Conservation (phyloP, 2,329 filamentous ascomycete genomes). For the Apiospora rasikravindrae region DNA sequence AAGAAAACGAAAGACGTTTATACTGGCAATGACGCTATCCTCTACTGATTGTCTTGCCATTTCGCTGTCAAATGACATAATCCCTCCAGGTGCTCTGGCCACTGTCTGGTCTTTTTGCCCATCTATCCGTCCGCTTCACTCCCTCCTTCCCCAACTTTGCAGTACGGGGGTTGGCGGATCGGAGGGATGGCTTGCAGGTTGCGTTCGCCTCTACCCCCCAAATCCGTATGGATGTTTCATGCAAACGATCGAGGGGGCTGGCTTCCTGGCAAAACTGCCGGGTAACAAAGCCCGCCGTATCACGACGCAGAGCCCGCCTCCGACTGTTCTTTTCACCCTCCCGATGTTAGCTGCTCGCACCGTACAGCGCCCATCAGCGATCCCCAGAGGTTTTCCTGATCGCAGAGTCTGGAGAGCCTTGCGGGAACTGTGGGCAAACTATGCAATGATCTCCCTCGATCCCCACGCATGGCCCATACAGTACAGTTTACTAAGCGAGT, state of each 20-base stretch:
- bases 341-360: not conserved
- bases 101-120: not conserved
- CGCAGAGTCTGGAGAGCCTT: not conserved
- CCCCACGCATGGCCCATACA: not conserved
- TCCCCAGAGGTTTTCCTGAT: not conserved
- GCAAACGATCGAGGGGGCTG: not conserved
- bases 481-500: not conserved
- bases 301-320: not conserved
- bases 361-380: not conserved
- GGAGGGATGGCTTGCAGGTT: not conserved
- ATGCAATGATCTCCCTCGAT: not conserved
- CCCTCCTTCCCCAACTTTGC: not conserved
- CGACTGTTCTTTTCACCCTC: not conserved
- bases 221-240: not conserved
- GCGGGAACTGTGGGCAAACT: not conserved
- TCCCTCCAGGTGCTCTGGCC: not conserved
- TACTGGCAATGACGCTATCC: not conserved
- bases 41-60: not conserved
- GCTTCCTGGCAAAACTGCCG: no score
- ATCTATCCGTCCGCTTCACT: not conserved
- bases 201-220: not conserved
- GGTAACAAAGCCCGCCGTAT: not conserved
- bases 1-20: not conserved
- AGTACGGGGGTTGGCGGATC: not conserved
- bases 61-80: conserved; percentile 8